phyloP scores from a whole-genome alignment of 169 alveolate genomes.

The Cryptosporidium felis region DNA sequence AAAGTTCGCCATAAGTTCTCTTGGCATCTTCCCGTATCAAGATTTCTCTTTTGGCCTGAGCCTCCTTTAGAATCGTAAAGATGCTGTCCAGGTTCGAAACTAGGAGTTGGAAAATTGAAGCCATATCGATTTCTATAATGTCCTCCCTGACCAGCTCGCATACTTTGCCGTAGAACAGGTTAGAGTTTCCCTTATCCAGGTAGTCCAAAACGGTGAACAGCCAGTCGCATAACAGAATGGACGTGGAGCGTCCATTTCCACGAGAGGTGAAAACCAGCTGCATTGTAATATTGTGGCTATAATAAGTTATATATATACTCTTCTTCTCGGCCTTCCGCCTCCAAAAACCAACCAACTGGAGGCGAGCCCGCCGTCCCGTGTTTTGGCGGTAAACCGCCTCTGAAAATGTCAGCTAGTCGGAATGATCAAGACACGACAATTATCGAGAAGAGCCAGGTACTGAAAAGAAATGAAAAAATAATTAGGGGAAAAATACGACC shows the following conservation, averaged over 20 bases:
- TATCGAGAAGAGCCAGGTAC: no score
- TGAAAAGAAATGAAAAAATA: no score
- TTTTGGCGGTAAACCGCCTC: neutral
- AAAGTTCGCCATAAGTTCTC: slow-evolving; percentile 28
- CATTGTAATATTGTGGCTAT: neutral
- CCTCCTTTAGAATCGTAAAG: slow-evolving; percentile 35
- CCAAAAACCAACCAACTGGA: neutral
- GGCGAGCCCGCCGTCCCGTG: slow-evolving; percentile 43
- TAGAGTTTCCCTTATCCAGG: slow-evolving; percentile 20
- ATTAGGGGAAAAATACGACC: no score
- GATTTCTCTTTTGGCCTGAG: slow-evolving; percentile 19
- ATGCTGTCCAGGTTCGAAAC: neutral
- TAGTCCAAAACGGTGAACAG: slow-evolving; percentile 18
- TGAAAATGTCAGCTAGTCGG: no score
- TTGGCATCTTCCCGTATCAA: slow-evolving; percentile 33
- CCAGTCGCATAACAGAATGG: slow-evolving; percentile 63
- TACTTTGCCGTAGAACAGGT: slow-evolving; percentile 10
- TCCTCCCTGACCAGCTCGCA: slow-evolving; percentile 49
- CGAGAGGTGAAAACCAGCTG: slow-evolving; percentile 44
- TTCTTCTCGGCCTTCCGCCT: neutral
- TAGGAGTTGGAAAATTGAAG: neutral
- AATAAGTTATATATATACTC: neutral
- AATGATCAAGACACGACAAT: no score
- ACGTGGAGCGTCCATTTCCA: slow-evolving; percentile 48
- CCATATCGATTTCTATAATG: neutral